phyloP scores from a whole-genome alignment of 257 asterid genomes.

The Jaltomata sinuosa region DNA sequence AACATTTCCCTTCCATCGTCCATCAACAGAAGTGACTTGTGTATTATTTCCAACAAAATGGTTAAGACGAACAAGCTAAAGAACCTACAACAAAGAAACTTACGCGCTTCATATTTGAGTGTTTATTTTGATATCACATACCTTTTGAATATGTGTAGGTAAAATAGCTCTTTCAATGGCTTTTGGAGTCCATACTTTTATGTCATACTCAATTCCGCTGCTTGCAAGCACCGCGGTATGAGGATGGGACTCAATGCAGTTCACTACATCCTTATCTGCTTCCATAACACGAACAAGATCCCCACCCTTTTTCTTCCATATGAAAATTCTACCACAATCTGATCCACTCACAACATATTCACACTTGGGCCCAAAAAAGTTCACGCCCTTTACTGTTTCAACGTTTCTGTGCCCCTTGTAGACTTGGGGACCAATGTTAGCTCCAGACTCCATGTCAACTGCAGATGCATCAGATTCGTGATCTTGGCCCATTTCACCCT shows the following conservation, averaged over 20 bases:
- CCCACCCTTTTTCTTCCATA: constrained; percentile 84
- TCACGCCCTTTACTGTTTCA: constrained; percentile 79
- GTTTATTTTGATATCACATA: constrained; percentile 13
- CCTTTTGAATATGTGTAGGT: constrained; percentile 61
- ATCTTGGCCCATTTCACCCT: constrained; percentile 22
- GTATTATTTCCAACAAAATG: neutral
- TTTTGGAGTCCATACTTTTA: constrained; percentile 76
- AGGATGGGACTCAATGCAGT: constrained; percentile 86
- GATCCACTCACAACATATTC: constrained; percentile 93
- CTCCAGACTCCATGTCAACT: constrained; percentile 16
- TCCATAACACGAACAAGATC: constrained; percentile 80
- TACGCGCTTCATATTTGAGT: neutral
- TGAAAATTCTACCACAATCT: constrained; percentile 86
- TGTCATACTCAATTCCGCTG: constrained; percentile 78
- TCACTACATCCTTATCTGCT: constrained; percentile 67
- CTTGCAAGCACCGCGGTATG: constrained; percentile 69
- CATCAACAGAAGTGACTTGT: neutral
- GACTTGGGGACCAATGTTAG: constrained; percentile 47
- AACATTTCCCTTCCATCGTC: neutral
- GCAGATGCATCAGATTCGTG: constrained; percentile 15
- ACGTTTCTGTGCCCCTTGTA: constrained; percentile 76
- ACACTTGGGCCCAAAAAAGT: constrained; percentile 76
- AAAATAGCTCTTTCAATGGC: constrained; percentile 57
- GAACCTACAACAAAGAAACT: neutral
- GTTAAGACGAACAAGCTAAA: neutral